Conservation (phyloP, 1,284 basidiomycete species). For the Golubevia pallescens region DNA sequence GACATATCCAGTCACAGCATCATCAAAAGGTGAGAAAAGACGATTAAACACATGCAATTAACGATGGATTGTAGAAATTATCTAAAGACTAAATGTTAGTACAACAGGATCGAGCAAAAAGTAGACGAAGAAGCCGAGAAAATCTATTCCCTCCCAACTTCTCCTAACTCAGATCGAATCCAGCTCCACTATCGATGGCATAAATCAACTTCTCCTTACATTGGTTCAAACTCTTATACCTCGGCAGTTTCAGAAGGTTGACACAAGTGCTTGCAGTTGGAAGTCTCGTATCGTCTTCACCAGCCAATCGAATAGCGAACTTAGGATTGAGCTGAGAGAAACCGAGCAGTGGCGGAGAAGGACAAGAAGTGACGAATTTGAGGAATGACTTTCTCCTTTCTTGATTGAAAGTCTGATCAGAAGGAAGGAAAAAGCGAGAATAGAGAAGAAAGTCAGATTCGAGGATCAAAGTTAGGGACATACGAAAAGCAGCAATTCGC, state of each 20-base stretch:
- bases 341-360: conserved; percentile 58
- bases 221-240: conserved; percentile 38
- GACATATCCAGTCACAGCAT: no score
- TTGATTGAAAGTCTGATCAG: conserved; percentile 28
- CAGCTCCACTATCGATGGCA: conserved; percentile 54
- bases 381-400: conserved; percentile 39
- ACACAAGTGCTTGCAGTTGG: conserved; percentile 61
- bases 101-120: no score
- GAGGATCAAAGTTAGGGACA: neutral
- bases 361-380: conserved; percentile 59
- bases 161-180: conserved; percentile 52
- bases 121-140: no score
- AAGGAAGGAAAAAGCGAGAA: no score
- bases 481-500: neutral
- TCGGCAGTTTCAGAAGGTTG: conserved; percentile 59
- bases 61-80: no score
- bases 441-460: neutral
- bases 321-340: conserved; percentile 54
- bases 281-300: conserved; percentile 46
- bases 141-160: no score
- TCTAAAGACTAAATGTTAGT: no score
- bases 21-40: no score
- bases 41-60: no score
- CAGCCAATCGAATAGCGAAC: conserved; percentile 49
- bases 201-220: conserved; percentile 50